A percentile compares a stretch with the other conserved stretches of the same genome.
phyloP scores from a whole-genome alignment of 176 grass and related monocot genomes.

The Calamus simplicifolius region DNA sequence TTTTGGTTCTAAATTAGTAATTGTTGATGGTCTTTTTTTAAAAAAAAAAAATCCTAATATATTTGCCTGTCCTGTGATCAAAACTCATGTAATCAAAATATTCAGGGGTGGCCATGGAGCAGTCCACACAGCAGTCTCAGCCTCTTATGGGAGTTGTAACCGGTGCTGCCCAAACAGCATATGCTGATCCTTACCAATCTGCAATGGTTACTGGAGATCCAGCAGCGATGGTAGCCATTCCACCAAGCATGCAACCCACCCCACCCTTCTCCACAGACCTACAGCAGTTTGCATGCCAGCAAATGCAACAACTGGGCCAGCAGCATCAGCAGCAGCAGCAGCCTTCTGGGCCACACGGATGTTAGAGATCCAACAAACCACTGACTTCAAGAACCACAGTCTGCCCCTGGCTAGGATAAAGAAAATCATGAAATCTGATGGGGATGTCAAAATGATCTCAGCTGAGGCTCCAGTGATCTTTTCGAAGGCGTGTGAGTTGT shows the following conservation, averaged over 20 bases:
- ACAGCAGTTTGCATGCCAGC: constrained; percentile 50
- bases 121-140: constrained; percentile 28
- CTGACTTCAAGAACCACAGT: constrained; percentile 54
- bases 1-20: too few relatives aligned
- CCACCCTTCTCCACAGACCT: constrained; percentile 16
- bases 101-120: constrained; percentile 25
- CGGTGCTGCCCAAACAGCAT: constrained; percentile 34
- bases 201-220: constrained; percentile 20
- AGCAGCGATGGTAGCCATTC: background rate
- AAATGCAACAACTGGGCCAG: constrained; percentile 42
- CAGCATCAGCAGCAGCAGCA: constrained; percentile 46
- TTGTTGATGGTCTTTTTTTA: too few relatives aligned
- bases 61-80: too few relatives aligned
- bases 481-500: constrained; percentile 49
- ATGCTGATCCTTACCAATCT: constrained; percentile 26
- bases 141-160: constrained; percentile 27
- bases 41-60: too few relatives aligned
- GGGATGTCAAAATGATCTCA: constrained; percentile 49
- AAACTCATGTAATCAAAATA: too few relatives aligned
- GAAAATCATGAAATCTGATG: constrained; percentile 64
- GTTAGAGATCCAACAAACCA: constrained; percentile 31
- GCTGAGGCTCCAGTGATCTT: constrained; percentile 48
- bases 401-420: constrained; percentile 52
- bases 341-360: constrained; percentile 50
- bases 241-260: constrained; percentile 14